Evolutionary conservation across 2,329 filamentous ascomycete genomes (phyloP), one percentile per base, ranked within the genome.

Genomic region (Claviceps sorghi): DNA sequence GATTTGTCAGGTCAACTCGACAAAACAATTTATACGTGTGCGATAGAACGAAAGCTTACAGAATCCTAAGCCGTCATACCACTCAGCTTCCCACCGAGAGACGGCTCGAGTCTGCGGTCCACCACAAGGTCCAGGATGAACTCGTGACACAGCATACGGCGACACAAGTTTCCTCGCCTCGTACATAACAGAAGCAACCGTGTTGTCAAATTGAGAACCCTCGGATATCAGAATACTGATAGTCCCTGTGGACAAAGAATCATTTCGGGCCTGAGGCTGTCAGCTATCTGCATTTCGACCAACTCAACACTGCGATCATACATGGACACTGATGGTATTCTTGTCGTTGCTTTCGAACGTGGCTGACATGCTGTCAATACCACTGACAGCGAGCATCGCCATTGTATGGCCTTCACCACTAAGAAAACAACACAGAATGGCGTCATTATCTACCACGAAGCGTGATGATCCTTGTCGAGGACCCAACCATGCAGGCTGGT

Each of bases 11-110:
- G 29, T 34, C 29, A 19, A 43, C 56, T 65, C 17, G 66, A 57
- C 43, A 41, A 7, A 45, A n/a, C 43, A 46, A 17, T 32, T 29
- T 44, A 7, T 46, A 9, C 8, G 26, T 26, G 26, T 5, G 26
- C 26, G 13, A 26, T 1, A n/a, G 10, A 9, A 21, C 30, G 4
- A 19, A 21, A 2, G 65, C 75, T 65, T 60, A 79, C 93, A 98
- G 64, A 93, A 98, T 0, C 89, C 87, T 40, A 98, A 72, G 0
- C 89, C 88, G 65, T 97, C 93, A 62, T 90, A 90, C 89, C 90
- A 96, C 54, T 86, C 81, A 57, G 93, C 82, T 48, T 87, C 70
- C 88, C 88, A 95, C 62, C 81, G 67, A 6, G 74, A 69, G 51
- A 75, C 73, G 36, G 83, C 67, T 5, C 74, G 74, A 29, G 72